These are phyloP conservation scores for Epithemia pelagica DNA, from an alignment of 108 stramenopile genomes.

Conservation along the genomic window DNA sequence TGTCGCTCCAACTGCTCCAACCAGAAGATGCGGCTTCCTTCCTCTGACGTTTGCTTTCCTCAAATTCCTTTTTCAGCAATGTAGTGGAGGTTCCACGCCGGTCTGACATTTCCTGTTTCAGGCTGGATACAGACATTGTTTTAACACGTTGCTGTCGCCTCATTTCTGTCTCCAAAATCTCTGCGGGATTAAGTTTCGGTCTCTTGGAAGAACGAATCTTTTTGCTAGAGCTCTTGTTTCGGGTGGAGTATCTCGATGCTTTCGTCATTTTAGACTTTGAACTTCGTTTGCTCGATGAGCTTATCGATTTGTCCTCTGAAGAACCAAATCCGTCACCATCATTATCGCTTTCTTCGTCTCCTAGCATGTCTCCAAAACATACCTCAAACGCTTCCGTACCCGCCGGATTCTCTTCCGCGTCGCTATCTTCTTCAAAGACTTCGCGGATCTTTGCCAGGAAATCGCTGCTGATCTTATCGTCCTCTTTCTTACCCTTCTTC, in stretches of 20 bases:
- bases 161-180: slow-evolving; percentile 10
- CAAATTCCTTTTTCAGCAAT: slow-evolving; percentile 10
- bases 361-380: background rate
- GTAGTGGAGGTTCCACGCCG: slow-evolving; percentile 7
- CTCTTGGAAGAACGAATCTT: background rate
- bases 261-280: background rate
- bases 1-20: background rate
- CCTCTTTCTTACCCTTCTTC: background rate
- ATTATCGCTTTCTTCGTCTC: background rate
- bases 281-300: background rate
- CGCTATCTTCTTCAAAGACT: slow-evolving; percentile 4
- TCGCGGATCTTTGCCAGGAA: slow-evolving; percentile 3
- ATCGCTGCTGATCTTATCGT: slow-evolving; percentile 2
- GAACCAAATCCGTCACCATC: background rate
- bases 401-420: background rate
- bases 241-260: background rate
- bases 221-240: background rate
- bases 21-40: background rate
- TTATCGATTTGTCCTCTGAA: background rate
- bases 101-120: slow-evolving; percentile 14
- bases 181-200: slow-evolving; percentile 6
- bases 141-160: slow-evolving; percentile 2
- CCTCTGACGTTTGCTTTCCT: background rate
- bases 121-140: background rate
- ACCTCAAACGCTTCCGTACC: background rate